phyloP scores from a whole-genome alignment of 1,284 basidiomycete species.

The Coniferiporia weirii region DNA sequence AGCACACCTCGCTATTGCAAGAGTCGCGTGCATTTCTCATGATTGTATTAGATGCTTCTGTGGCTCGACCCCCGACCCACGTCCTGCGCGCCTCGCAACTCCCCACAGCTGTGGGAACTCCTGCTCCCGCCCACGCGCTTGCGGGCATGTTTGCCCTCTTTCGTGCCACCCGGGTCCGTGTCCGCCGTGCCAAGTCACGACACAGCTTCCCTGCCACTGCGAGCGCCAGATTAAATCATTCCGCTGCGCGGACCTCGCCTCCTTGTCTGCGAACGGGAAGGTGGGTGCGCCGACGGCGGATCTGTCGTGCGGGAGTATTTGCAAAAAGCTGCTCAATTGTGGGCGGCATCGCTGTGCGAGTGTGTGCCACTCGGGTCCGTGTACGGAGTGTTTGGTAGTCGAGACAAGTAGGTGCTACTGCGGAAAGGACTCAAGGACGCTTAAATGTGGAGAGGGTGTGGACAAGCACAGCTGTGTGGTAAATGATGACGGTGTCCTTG shows the following conservation, averaged over 20 bases:
- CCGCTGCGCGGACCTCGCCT: constrained; percentile 51
- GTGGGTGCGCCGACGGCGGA: constrained; percentile 29
- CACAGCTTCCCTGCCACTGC: constrained; percentile 61
- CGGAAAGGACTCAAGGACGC: constrained; percentile 56
- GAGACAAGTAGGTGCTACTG: constrained; percentile 71
- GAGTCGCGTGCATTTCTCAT: background rate
- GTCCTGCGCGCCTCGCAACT: constrained; percentile 60
- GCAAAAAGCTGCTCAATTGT: constrained; percentile 55
- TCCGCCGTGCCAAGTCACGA: constrained; percentile 57
- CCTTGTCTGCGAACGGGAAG: constrained; percentile 21
- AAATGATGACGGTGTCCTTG: constrained; percentile 27
- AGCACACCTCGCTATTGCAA: constrained; percentile 21
- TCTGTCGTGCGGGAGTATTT: constrained; percentile 66
- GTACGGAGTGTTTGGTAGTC: constrained; percentile 53
- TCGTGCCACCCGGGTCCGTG: constrained; percentile 75
- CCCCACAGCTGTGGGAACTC: constrained; percentile 84
- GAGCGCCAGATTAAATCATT: constrained; percentile 55
- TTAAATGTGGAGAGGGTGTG: constrained; percentile 62
- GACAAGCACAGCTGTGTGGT: constrained; percentile 26
- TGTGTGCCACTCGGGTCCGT: constrained; percentile 71
- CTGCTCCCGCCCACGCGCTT: constrained; percentile 62
- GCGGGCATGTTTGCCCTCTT: constrained; percentile 68
- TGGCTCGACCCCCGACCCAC: constrained; percentile 65
- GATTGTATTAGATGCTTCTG: constrained; percentile 70
- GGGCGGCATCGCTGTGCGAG: constrained; percentile 60